Base-by-base conservation (phyloP, 2,329 filamentous ascomycete species). In the Xylariaceae sp. region DNA sequence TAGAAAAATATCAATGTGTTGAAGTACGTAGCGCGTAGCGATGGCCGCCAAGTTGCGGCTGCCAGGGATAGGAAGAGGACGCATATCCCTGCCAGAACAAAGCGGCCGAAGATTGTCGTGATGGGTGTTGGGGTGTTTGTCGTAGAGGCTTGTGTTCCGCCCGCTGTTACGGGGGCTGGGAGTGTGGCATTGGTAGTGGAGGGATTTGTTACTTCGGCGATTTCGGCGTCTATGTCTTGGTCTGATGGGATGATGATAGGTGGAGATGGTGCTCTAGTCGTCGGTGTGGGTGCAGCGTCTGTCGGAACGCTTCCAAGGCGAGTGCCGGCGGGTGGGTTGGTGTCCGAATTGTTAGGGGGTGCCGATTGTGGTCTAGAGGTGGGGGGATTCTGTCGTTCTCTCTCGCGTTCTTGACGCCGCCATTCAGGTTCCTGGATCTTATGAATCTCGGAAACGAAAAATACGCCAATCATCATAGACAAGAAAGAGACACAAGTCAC, bases 1-100 rank as follows among this genome's bases (percentile, higher is more conserved):
- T 96, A 96, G 46, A 80, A 57, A 60, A 92, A 82, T 2, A 81
- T 77, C 18, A 95, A 71, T 2, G 76, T 56, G 64, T 91, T 81
- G 60, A 81, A 72, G 64, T 85, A 85, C 44, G 72, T 63, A 19
- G 75, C 71, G 33, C 83, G 80, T 39, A 79, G 63, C 7, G 68
- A 65, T 1, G 77, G 73, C 45, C 81, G 78, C 82, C 83, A 86
- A 1, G 81, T 79, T 15, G 75, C 73, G 6, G 83, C 82, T 11
- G 80, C 79, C 32, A 84, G 71, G 41, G 76, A 76, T 19, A 86
- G 63, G 59, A 86, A 81, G 47, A 82, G 72, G 46, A 85, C 65
- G 43, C 75, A 69, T 7, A 81, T 71, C 18, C 80, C 76, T 32
- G 75, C 58, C 56, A 86, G 69, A 46, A 85, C 69, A 60, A 83